Conservation (phyloP, 176 grass and related monocot genomes). For the Secale cereale region DNA sequence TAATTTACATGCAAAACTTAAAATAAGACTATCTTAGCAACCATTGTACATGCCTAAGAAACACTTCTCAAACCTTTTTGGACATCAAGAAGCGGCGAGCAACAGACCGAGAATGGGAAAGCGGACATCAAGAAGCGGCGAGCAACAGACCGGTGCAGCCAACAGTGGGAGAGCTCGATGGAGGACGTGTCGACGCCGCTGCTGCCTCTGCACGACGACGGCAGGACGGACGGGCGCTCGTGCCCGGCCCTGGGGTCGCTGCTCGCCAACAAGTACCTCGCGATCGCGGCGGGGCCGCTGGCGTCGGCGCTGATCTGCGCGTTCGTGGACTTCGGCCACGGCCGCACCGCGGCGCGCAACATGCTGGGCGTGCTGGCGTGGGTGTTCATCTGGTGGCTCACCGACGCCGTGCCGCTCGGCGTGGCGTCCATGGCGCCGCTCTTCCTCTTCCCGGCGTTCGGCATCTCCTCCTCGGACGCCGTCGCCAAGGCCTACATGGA, state of each 20-base stretch:
- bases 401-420: slow-evolving; percentile 74
- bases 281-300: slow-evolving; percentile 49
- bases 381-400: slow-evolving; percentile 96
- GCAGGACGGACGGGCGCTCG: neutral
- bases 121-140: neutral
- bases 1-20: too few species aligned
- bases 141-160: neutral
- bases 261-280: slow-evolving; percentile 40
- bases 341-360: slow-evolving; percentile 42
- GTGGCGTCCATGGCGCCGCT: slow-evolving; percentile 89
- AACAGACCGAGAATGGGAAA: neutral
- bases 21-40: too few species aligned
- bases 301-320: slow-evolving; percentile 43
- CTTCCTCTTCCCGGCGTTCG: slow-evolving; percentile 82
- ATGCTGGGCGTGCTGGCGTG: slow-evolving; percentile 81
- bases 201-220: neutral
- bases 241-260: slow-evolving; percentile 3
- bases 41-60: too few species aligned
- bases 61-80: neutral
- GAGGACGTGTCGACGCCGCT: slow-evolving; percentile 46
- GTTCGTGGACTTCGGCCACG: slow-evolving; percentile 38
- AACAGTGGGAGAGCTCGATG: slow-evolving; percentile 11
- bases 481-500: slow-evolving; percentile 88
- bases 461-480: slow-evolving; percentile 46
- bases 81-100: neutral